Conservation (phyloP, 2,329 filamentous ascomycete species). For the Fusarium sp. region DNA sequence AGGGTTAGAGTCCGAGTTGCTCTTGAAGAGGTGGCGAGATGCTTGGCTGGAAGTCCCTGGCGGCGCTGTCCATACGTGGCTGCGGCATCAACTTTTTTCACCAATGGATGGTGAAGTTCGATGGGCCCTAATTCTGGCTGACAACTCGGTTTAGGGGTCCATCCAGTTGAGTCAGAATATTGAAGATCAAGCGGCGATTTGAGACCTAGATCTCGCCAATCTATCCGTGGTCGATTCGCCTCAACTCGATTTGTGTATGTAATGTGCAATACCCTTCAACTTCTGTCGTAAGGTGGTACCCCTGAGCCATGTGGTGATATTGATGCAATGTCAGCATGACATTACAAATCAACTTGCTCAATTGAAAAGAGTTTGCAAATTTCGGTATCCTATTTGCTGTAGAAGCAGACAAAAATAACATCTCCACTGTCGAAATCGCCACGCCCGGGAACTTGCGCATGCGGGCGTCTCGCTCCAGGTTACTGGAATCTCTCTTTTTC, state of each 20-base stretch:
- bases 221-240: constrained; percentile 19
- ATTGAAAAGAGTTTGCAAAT: constrained; percentile 9
- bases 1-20: not conserved
- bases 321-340: constrained; percentile 25
- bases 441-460: constrained; percentile 24
- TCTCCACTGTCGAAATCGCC: constrained; percentile 21
- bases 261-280: not conserved
- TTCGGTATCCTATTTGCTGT: not conserved
- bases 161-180: not conserved
- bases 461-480: not conserved
- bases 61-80: not conserved
- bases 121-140: not conserved
- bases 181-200: not conserved
- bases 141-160: not conserved
- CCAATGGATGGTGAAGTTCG: not conserved
- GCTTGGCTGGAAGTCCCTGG: not conserved
- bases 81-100: not conserved
- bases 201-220: constrained; percentile 31
- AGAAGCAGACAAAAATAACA: not conserved
- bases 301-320: not conserved
- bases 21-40: not conserved
- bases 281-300: not conserved
- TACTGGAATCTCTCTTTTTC: constrained; percentile 1
- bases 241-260: not conserved
- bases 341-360: constrained; percentile 32